Evolutionary conservation across 2,329 filamentous ascomycete species (phyloP).

Genomic region (Zymoseptoria brevis): DNA sequence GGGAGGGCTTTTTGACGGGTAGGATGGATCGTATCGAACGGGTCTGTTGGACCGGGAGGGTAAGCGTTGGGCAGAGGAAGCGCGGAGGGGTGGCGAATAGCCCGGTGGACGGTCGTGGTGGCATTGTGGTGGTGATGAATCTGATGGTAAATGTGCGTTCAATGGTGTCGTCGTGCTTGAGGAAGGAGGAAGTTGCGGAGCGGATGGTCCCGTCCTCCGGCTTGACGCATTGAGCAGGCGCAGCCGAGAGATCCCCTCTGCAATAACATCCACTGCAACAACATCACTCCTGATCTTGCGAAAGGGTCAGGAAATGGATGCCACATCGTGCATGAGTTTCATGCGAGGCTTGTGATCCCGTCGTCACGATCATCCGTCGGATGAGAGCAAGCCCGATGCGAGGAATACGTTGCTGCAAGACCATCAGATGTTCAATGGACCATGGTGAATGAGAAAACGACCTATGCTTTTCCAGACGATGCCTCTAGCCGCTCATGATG

Average conservation of each 20-base stretch:
- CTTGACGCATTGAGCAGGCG: not conserved
- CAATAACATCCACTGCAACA: no score
- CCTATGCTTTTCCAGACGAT: not conserved
- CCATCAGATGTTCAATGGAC: no score
- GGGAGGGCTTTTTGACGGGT: constrained; percentile 38
- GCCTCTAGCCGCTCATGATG: not conserved
- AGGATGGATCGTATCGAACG: constrained; percentile 52
- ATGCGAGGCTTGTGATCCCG: no score
- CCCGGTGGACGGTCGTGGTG: constrained; percentile 17
- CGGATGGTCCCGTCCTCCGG: not conserved
- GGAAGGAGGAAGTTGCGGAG: not conserved
- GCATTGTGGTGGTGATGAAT: constrained; percentile 17
- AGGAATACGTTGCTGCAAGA: no score
- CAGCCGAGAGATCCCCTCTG: not conserved
- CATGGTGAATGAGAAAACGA: no score
- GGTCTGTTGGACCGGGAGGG: constrained; percentile 21
- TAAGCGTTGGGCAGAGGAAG: constrained; percentile 27
- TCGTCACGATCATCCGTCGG: no score
- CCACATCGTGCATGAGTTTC: no score
- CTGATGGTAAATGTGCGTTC: not conserved
- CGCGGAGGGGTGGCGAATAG: constrained; percentile 24
- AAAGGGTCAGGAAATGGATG: no score
- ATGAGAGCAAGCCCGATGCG: no score
- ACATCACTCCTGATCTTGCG: no score
- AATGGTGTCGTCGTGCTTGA: not conserved